phyloP scores from a whole-genome alignment of 345 rosid genomes.

The Capsella bursapastoris region DNA sequence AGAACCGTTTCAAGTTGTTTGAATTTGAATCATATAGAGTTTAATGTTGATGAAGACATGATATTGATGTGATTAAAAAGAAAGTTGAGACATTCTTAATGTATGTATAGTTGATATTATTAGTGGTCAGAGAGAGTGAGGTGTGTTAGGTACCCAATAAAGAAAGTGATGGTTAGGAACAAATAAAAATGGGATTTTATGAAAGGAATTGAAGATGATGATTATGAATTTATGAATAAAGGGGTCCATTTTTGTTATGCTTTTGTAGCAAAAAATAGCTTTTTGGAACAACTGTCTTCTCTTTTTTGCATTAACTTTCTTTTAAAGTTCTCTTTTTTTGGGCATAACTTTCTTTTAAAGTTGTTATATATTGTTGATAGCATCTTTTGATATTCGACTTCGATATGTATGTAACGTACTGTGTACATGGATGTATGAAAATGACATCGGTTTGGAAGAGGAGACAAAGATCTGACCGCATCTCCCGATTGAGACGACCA shows the following conservation, averaged over 20 bases:
- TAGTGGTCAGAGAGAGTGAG: conserved; percentile 37
- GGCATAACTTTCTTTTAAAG: conserved; percentile 28
- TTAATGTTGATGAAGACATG: conserved; percentile 19
- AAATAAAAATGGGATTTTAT: conserved; percentile 35
- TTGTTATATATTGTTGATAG: conserved; percentile 25
- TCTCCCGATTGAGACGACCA: background rate
- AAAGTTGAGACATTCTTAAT: conserved; percentile 21
- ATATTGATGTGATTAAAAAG: background rate
- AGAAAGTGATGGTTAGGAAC: conserved; percentile 29
- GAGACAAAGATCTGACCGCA: background rate
- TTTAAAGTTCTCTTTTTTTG: conserved; percentile 12
- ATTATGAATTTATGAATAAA: conserved; percentile 2
- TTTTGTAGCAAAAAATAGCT: conserved; percentile 14
- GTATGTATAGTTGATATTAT: conserved; percentile 1
- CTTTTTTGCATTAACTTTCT: conserved; percentile 26
- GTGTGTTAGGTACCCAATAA: conserved; percentile 35
- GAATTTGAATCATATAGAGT: conserved; percentile 15
- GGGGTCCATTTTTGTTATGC: conserved; percentile 26
- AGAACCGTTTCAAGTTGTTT: conserved; percentile 12
- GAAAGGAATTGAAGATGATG: conserved; percentile 36
- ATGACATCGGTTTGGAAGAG: conserved; percentile 13
- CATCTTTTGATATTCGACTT: conserved; percentile 22
- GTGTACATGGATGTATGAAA: background rate
- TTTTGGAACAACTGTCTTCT: conserved; percentile 25
- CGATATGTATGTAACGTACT: background rate